Conservation (phyloP, 2,329 filamentous ascomycete species). For the Arachnomyces sp. region DNA sequence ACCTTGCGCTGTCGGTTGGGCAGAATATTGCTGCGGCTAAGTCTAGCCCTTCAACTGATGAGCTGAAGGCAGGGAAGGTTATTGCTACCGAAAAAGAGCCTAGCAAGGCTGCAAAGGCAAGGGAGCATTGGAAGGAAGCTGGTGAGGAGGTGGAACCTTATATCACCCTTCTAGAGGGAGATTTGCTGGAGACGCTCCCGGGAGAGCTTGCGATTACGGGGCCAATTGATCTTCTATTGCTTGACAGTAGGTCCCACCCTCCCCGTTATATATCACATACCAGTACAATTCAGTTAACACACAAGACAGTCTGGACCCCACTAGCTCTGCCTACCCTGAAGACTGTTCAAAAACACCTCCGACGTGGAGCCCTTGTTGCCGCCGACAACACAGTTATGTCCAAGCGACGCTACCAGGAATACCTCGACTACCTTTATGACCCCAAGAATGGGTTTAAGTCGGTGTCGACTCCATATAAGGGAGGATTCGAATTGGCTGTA, state of each 20-base stretch:
- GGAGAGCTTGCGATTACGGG: slow-evolving; percentile 31
- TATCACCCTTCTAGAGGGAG: slow-evolving; percentile 52
- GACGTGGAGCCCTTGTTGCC: slow-evolving; percentile 41
- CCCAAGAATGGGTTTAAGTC: slow-evolving; percentile 43
- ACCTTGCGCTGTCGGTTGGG: slow-evolving; percentile 50
- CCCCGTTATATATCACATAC: neutral
- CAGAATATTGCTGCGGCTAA: slow-evolving; percentile 34
- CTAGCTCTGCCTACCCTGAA: slow-evolving; percentile 47
- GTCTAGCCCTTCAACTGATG: slow-evolving; percentile 3
- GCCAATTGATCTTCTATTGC: slow-evolving; percentile 47
- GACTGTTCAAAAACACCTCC: slow-evolving; percentile 39
- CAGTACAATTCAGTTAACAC: slow-evolving; percentile 1
- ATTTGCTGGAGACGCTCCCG: slow-evolving; percentile 50
- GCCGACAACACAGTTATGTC: slow-evolving; percentile 41
- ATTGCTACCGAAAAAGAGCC: slow-evolving; percentile 55
- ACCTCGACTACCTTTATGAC: slow-evolving; percentile 39
- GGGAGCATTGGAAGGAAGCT: slow-evolving; percentile 45
- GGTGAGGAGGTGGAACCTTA: slow-evolving; percentile 41
- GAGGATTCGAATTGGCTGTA: slow-evolving; percentile 41
- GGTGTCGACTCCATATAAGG: slow-evolving; percentile 41
- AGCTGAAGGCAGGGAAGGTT: slow-evolving; percentile 35
- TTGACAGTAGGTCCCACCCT: slow-evolving; percentile 48
- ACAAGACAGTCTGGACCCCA: slow-evolving; percentile 44
- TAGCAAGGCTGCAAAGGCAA: slow-evolving; percentile 44
- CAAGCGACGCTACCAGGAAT: slow-evolving; percentile 38